Percentiles rank a stretch among this genome's conserved stretches.
These are phyloP conservation scores for Globisporangium nodosum DNA, from an alignment of 352 stramenopile species.

Conservation along the genomic window DNA sequence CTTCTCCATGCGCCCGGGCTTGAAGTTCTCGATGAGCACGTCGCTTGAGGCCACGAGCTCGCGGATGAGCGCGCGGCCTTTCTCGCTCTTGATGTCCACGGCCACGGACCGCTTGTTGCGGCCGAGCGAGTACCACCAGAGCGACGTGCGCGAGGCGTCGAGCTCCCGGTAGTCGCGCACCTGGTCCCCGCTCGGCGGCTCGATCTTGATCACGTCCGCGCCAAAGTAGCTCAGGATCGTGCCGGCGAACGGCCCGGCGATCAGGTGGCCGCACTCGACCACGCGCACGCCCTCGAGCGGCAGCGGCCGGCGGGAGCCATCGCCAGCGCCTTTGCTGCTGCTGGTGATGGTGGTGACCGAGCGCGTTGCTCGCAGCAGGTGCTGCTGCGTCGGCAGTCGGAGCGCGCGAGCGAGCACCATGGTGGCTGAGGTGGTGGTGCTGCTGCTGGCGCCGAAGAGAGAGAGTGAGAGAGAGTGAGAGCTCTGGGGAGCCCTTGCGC, in stretches of 20 bases:
- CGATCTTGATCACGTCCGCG: constrained; percentile 89
- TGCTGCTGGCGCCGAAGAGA: too few relatives aligned
- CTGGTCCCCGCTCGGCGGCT: constrained; percentile 80
- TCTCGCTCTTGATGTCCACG: constrained; percentile 73
- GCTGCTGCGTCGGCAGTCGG: too few relatives aligned
- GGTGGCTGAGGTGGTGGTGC: too few relatives aligned
- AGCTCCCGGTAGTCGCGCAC: constrained; percentile 76
- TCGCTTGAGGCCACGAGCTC: constrained; percentile 74
- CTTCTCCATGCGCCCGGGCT: constrained; percentile 82
- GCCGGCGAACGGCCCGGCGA: constrained; percentile 72
- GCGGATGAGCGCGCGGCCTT: constrained; percentile 56
- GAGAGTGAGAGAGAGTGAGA: too few relatives aligned
- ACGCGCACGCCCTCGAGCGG: constrained; percentile 71
- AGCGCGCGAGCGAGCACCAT: too few relatives aligned
- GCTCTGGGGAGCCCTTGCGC: too few relatives aligned
- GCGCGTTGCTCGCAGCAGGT: not conserved
- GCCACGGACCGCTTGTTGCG: constrained; percentile 85
- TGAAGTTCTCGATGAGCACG: constrained; percentile 89
- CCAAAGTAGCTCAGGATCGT: constrained; percentile 88
- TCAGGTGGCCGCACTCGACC: constrained; percentile 76
- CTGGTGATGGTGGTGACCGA: constrained; percentile 12
- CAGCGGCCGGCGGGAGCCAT: constrained; percentile 10
- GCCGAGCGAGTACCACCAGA: constrained; percentile 88
- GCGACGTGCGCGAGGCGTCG: constrained; percentile 64
- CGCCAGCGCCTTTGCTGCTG: not conserved